A percentile compares a stretch with the other conserved stretches of the same genome.
phyloP scores from a whole-genome alignment of 768 basidiomycete genomes.

The Macrolepiota dolichaula region DNA sequence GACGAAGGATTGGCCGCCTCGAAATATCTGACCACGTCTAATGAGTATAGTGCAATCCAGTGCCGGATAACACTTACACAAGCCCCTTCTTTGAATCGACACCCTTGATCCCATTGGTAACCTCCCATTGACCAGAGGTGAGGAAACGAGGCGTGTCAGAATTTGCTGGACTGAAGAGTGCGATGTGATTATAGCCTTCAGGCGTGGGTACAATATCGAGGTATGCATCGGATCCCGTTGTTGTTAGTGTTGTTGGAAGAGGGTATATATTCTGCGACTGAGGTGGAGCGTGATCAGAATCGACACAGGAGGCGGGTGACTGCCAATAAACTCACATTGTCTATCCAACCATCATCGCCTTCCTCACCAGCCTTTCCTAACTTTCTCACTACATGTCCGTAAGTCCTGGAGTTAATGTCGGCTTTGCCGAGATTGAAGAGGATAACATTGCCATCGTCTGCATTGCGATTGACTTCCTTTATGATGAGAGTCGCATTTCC shows the following conservation, averaged over 20 bases:
- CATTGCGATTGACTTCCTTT: slow-evolving; percentile 85
- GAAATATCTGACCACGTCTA: slow-evolving; percentile 66
- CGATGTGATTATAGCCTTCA: slow-evolving; percentile 90
- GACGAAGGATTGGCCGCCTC: slow-evolving; percentile 81
- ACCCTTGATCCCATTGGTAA: slow-evolving; percentile 67
- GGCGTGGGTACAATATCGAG: slow-evolving; percentile 83
- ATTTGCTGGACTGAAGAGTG: slow-evolving; percentile 79
- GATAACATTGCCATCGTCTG: slow-evolving; percentile 75
- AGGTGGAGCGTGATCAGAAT: background rate
- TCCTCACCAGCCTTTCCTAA: slow-evolving; percentile 83
- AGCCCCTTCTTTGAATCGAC: slow-evolving; percentile 65
- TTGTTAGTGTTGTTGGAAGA: slow-evolving; percentile 42
- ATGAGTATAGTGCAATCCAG: slow-evolving; percentile 10
- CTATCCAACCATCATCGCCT: slow-evolving; percentile 94
- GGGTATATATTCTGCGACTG: slow-evolving; percentile 65
- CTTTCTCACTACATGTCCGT: slow-evolving; percentile 63
- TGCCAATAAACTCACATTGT: slow-evolving; percentile 51
- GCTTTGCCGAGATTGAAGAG: slow-evolving; percentile 56
- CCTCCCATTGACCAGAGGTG: slow-evolving; percentile 89
- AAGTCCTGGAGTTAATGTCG: slow-evolving; percentile 23
- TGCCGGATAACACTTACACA: slow-evolving; percentile 58
- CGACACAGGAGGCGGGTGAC: background rate
- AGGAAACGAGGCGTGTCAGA: slow-evolving; percentile 74
- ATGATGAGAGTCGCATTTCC: slow-evolving; percentile 67
- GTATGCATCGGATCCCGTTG: slow-evolving; percentile 59